These are phyloP conservation scores for Candida taoyuanica DNA, from an alignment of 805 yeast genomes.

Conservation along the genomic window DNA sequence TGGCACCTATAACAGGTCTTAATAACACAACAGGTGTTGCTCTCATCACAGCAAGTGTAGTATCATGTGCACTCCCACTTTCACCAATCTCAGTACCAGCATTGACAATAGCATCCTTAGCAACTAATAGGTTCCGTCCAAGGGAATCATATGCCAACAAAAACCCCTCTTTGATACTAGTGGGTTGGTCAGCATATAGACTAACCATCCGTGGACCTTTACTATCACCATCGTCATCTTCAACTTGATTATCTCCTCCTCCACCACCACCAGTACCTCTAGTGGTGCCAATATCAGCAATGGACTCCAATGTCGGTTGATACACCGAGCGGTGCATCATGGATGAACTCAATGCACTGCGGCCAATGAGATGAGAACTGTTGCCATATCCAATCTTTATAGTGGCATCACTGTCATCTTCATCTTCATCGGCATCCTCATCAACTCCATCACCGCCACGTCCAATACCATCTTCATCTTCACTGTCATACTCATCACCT, in stretches of 20 bases:
- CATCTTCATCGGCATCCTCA: conserved; percentile 30
- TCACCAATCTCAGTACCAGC: conserved; percentile 60
- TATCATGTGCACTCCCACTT: conserved; percentile 62
- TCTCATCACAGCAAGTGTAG: conserved; percentile 61
- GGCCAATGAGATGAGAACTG: conserved; percentile 24
- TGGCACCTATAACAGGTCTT: conserved; percentile 86
- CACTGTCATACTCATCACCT: conserved; percentile 4
- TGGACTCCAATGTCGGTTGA: conserved; percentile 27
- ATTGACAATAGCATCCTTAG: conserved; percentile 55
- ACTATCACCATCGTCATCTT: conserved; percentile 20
- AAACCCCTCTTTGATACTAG: conserved; percentile 63
- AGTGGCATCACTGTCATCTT: conserved; percentile 23
- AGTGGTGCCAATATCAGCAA: conserved; percentile 14
- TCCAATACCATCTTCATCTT: conserved; percentile 2
- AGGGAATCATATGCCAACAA: conserved; percentile 69
- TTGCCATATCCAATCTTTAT: conserved; percentile 18
- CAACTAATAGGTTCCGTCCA: conserved; percentile 61
- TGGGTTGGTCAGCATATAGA: conserved; percentile 83
- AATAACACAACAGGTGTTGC: conserved; percentile 79
- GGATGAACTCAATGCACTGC: conserved; percentile 19
- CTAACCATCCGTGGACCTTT: conserved; percentile 46
- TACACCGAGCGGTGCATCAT: conserved; percentile 21
- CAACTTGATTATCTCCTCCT: neutral
- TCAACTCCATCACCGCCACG: conserved; percentile 28
- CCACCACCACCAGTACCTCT: neutral